These are phyloP conservation scores for Colletotrichum sp. DNA, from an alignment of 2,329 filamentous ascomycete species.

Conservation along the genomic window DNA sequence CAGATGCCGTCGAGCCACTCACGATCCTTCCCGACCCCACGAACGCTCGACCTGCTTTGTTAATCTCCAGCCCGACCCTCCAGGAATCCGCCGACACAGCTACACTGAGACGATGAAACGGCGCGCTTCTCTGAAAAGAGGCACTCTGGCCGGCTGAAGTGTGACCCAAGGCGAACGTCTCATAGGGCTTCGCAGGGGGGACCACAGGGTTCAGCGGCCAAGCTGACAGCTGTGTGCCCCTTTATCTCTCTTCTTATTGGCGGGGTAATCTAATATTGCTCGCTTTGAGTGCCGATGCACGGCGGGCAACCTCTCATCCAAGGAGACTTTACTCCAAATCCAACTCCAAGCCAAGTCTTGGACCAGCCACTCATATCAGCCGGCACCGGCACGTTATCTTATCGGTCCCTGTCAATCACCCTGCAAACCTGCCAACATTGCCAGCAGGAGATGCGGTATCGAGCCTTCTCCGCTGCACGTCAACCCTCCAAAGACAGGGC, in stretches of 20 bases:
- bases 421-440: background rate
- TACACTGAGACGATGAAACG: constrained; percentile 3
- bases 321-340: background rate
- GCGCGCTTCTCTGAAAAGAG: constrained; percentile 13
- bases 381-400: constrained; percentile 20
- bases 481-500: background rate
- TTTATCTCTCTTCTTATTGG: constrained; percentile 14
- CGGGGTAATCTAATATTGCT: constrained; percentile 2
- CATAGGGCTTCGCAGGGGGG: constrained; percentile 8
- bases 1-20: background rate
- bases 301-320: background rate
- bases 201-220: constrained; percentile 3
- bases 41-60: constrained; percentile 5
- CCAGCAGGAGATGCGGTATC: background rate
- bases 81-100: constrained; percentile 11
- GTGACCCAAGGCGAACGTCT: constrained; percentile 3
- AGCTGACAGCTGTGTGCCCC: constrained; percentile 3
- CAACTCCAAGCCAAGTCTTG: background rate
- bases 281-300: constrained; percentile 8
- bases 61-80: constrained; percentile 14
- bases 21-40: constrained; percentile 12
- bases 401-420: constrained; percentile 15
- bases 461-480: constrained; percentile 15
- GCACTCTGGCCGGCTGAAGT: background rate
- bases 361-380: constrained; percentile 14